Conservation (phyloP, 306 rosid genomes). For the Dryas alaskensis region DNA sequence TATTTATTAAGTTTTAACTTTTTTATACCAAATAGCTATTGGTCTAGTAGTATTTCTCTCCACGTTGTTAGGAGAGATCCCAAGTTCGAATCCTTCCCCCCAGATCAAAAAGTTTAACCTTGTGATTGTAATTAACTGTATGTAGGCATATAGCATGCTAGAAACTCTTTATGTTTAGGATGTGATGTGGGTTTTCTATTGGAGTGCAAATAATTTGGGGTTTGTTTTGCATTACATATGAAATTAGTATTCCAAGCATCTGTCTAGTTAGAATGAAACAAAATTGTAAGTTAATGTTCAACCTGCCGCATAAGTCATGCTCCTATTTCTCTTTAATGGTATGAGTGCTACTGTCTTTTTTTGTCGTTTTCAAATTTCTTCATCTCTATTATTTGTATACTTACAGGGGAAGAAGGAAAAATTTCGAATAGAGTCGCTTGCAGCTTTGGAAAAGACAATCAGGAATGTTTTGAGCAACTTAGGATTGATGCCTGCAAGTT, state of each 20-base stretch:
- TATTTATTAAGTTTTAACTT: neutral
- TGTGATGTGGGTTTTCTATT: neutral
- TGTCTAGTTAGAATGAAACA: neutral
- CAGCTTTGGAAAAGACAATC: constrained; percentile 61
- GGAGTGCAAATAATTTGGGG: neutral
- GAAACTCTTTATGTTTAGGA: neutral
- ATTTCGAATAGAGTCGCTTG: constrained; percentile 73
- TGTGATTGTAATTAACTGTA: neutral
- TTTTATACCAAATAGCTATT: too few relatives aligned
- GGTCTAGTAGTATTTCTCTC: too few relatives aligned
- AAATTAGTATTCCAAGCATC: neutral
- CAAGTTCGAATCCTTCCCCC: too few relatives aligned
- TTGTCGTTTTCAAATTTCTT: neutral
- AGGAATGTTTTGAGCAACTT: constrained; percentile 53
- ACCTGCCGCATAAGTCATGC: neutral
- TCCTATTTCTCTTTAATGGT: constrained; percentile 17
- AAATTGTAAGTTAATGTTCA: neutral
- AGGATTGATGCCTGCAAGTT: constrained; percentile 76
- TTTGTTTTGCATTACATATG: neutral
- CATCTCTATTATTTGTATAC: neutral
- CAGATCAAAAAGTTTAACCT: neutral
- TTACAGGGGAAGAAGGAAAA: constrained; percentile 76
- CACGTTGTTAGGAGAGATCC: too few relatives aligned
- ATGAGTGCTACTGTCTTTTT: neutral
- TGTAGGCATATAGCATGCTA: neutral